These are phyloP conservation scores for Pulicaria dysenterica DNA, from an alignment of 129 eudicot genomes.

Conservation along the genomic window DNA sequence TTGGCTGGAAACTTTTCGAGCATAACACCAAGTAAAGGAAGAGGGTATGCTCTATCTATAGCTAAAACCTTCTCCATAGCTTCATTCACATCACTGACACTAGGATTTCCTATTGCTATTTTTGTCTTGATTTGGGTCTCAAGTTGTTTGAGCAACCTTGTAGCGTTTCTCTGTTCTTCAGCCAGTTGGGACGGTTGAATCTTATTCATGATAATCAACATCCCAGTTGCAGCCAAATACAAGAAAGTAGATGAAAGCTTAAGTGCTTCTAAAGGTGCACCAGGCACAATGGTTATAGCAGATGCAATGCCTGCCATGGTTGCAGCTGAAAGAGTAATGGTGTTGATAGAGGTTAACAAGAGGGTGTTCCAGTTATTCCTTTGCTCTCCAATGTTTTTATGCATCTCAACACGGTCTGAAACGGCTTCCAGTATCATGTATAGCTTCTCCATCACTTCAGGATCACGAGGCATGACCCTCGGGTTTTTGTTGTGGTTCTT, in stretches of 20 bases:
- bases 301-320: conserved; percentile 50
- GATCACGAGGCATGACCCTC: background rate
- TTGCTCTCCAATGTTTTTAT: conserved; percentile 51
- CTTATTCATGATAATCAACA: conserved; percentile 57
- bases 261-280: conserved; percentile 34
- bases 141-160: conserved; percentile 51
- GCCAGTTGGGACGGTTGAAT: conserved; percentile 64
- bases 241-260: conserved; percentile 55
- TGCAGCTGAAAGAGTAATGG: conserved; percentile 47
- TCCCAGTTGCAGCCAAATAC: conserved; percentile 50
- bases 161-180: conserved; percentile 61
- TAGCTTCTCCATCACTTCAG: conserved; percentile 40
- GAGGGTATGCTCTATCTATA: conserved; percentile 78
- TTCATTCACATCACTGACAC: conserved; percentile 44
- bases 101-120: conserved; percentile 19
- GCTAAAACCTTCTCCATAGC: conserved; percentile 59
- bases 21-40: conserved; percentile 81
- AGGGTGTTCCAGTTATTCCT: conserved; percentile 51
- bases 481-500: conserved; percentile 24
- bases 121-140: conserved; percentile 39
- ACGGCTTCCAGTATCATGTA: conserved; percentile 48
- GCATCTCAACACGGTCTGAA: conserved; percentile 58
- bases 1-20: conserved; percentile 72
- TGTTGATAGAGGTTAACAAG: conserved; percentile 46
- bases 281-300: conserved; percentile 23